Evolutionary conservation across 2,329 filamentous ascomycete species (phyloP), one percentile per base, ranked within the genome.

Genomic region (Colletotrichum tropicale): DNA sequence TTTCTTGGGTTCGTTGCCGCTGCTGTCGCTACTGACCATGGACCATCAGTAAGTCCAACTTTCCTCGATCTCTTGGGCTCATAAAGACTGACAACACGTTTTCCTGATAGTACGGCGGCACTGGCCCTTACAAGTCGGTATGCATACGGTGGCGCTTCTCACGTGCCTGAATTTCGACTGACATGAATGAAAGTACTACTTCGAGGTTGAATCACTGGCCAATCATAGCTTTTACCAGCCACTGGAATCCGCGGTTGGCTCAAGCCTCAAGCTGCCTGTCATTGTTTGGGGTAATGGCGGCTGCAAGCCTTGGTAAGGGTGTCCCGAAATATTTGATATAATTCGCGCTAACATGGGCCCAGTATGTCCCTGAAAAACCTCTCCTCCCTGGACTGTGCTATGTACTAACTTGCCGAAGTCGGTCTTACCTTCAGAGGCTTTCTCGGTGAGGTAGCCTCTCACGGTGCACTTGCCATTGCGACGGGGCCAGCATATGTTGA

Each of bases 251-350:
- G 55, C 62, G 1, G 15, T 28, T 1, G 48, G 66, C 8, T 70
- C 71, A 2, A 32, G 36, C 24, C 43, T 74, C 24, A 74, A 71
- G 43, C 58, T 74, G 0, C 71, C 71, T 5, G 71, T 74, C 3
- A n/a, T 74, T 26, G 71, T 71, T 6, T 74, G 71, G 71, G 71
- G 71, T 6, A 70, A 70, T 26, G 71, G 71, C 26, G 71, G 66
- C 6, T 74, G 71, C 32, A 70, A 56, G 16, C 70, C 70, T 26
- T 68, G 70, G 64, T 73, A 4, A 55, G 55, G 18, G 2, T 38
- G 5, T 1, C 5, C 21, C 4, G 0, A 24, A 3, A 21, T 12
- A 16, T 6, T 28, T 16, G 1, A 8, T 24, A 8, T 5, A n/a
- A 48, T 0, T 52, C n/a, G 1, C 4, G 18, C 70, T 73, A 32